Percentiles rank a stretch among this genome's conserved stretches.
phyloP scores from a whole-genome alignment of 2,329 filamentous ascomycete species.

The Myriosclerotinia curreyana region DNA sequence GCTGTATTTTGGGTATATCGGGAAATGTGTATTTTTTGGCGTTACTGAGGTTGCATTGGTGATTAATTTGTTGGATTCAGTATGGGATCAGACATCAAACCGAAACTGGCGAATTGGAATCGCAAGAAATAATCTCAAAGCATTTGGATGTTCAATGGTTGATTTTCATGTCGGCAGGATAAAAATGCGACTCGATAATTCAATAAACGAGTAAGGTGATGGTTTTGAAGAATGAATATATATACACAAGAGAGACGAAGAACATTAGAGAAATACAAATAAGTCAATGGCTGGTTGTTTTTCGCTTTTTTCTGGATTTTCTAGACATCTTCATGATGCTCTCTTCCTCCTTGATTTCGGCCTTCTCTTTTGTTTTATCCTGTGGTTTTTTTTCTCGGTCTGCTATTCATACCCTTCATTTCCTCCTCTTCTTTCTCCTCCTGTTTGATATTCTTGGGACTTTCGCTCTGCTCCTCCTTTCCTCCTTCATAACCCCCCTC shows the following conservation, averaged over 20 bases:
- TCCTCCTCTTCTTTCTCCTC: neutral
- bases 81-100: neutral
- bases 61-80: neutral
- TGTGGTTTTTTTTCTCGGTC: neutral
- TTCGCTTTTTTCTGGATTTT: neutral
- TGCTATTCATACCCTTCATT: too few relatives aligned
- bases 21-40: neutral
- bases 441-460: neutral
- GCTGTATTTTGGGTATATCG: neutral
- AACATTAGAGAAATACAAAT: neutral
- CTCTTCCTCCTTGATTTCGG: neutral
- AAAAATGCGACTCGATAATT: neutral
- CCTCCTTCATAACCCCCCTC: neutral
- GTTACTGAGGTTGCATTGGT: neutral
- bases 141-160: neutral
- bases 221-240: neutral
- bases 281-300: neutral
- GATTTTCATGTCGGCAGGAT: neutral
- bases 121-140: neutral
- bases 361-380: neutral
- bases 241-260: neutral
- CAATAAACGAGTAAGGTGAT: neutral
- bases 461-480: neutral
- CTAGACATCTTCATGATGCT: neutral
- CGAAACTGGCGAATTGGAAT: too few relatives aligned